Evolutionary conservation across 1,139 yeast genomes (phyloP), one percentile per base, ranked within the genome.

Genomic region (Torulaspora globosa): DNA sequence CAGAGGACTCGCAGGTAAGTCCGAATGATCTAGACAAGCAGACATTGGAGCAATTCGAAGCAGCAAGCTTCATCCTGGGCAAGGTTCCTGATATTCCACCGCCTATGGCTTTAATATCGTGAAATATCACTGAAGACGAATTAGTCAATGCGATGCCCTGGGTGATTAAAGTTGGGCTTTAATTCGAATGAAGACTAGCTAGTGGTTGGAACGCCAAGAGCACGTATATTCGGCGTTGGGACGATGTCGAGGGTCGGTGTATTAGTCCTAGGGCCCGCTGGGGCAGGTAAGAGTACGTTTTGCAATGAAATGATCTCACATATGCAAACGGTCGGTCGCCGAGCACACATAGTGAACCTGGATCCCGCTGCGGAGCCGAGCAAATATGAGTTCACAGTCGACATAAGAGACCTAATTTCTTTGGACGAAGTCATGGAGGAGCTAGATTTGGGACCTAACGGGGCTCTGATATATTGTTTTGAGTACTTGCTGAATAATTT

Each of bases 341-440:
- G 95, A 39, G 97, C 96, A 1, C 97, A 92, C 65, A 80, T 94
- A 36, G 97, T 92, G 21, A 92, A 92, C 63, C 71, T 94, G 41
- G 98, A 92, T 68, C 99, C 99, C 7, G 98, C 98, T 0, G 98
- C 98, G 2, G 96, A 89, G 53, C 88, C 97, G 11, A 80, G 80
- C 2, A 90, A 90, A 60, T 92, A 78, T 64, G 96, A 89, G 61
- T 94, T 92, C 64, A 84, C 96, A 14, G 83, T 92, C 24, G 98
- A 92, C 66, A 90, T 94, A 36, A 74, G 96, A 57, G 96, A 92
- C 63, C 74, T 92, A 59, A 86, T 94, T 41, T 86, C 96, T 1
- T 70, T 92, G 41, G 92, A 89, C 53, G 97, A 92, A 68, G 97
- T 90, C n/a, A 90, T 90, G 95, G 96, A 89, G 55, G 96, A 89